Evolutionary conservation across 1,284 basidiomycete species (phyloP).

Genomic region (Wallemia hederae): DNA sequence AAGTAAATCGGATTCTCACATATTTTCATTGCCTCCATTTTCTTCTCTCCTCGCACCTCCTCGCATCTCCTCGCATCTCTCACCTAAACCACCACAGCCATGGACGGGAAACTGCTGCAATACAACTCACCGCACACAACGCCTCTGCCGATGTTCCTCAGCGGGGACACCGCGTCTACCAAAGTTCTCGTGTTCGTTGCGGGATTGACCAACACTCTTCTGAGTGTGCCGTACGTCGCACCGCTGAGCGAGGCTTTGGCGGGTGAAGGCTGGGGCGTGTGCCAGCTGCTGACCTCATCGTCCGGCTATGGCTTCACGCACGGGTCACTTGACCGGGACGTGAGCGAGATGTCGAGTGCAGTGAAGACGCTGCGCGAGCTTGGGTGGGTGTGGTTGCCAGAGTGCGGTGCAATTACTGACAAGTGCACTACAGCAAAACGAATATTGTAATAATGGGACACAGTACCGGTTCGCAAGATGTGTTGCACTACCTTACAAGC

Average conservation of each 20-base stretch:
- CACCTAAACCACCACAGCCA: not conserved
- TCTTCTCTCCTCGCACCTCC: not conserved
- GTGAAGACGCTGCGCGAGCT: not conserved
- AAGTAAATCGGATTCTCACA: too few species aligned
- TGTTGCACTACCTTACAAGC: not conserved
- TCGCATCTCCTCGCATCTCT: not conserved
- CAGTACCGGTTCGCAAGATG: not conserved
- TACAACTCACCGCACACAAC: not conserved
- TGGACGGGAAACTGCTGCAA: not conserved
- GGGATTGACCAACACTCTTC: not conserved
- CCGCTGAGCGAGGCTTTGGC: not conserved
- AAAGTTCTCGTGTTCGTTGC: not conserved
- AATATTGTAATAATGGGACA: not conserved
- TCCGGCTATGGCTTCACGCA: not conserved
- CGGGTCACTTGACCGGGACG: not conserved
- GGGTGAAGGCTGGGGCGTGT: not conserved
- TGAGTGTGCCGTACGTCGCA: not conserved
- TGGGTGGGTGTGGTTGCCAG: not conserved
- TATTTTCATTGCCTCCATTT: too few species aligned
- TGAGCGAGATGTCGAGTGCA: not conserved
- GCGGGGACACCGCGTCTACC: not conserved
- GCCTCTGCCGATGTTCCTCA: not conserved
- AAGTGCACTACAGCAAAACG: not conserved
- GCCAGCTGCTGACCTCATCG: not conserved
- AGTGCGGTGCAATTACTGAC: not conserved